Evolutionary conservation across 192 early-diverging fungal genomes (phyloP), one percentile per base, ranked within the genome.

Genomic region (Entomortierella beljakovae): DNA sequence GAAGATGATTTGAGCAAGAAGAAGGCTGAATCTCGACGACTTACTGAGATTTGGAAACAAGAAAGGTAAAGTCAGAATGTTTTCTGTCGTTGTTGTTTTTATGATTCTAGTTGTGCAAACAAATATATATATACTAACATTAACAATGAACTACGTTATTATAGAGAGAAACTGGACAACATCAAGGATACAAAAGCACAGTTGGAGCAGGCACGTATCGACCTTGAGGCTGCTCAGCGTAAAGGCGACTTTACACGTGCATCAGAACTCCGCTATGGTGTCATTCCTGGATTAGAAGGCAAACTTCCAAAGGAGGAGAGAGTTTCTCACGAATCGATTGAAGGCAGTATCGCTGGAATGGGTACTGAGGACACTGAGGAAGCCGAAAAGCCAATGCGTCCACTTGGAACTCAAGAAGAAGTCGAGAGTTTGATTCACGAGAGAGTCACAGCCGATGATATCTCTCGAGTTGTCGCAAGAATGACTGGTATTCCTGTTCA

Each of bases 401-500:
- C 62, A 10, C 26, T 74, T 40, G 70, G 70, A 54, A 83, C 52
- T 54, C 70, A 70, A 50, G 68, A 76, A 26, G 83, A 70, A 25
- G 62, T 81, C 7, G 87, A 86, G 26, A 86, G 82, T 42, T 70
- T 94, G 46, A 85, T 94, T 23, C 92, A 94, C 75, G 93, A 94
- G 80, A 86, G 92, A 51, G 93, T 94, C 18, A 94, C 92, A 5
- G 83, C 92, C 5, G 90, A 94, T 52, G 89, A 90, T 63, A 94
- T 93, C 76, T 92, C 92, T 0, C 80, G 85, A 29, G 91, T 94
- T 6, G 91, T 94, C 6, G 84, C 91, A 13, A 82, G 88, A 11
- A 88, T 90, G 72, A 94, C 93, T 3, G 93, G 93, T 28, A 94
- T 94, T 60, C 93, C 93, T n/a, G 91, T 94, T 9, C 85, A 88